Conservation (phyloP, 768 basidiomycete genomes). For the Austroboletus eburneus region DNA sequence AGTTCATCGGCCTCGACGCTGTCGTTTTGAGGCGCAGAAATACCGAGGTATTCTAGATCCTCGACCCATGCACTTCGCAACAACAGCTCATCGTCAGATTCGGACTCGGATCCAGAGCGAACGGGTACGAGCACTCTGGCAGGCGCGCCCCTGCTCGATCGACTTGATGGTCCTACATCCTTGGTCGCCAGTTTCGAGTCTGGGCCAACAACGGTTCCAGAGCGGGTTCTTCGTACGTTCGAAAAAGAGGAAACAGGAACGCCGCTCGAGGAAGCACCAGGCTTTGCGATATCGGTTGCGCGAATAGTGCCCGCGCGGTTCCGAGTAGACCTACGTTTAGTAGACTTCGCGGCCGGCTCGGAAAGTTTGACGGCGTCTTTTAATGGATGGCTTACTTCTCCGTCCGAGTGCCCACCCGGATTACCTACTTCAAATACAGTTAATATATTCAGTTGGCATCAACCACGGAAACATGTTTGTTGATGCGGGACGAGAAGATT, state of each 20-base stretch:
- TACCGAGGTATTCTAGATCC: slow-evolving; percentile 21
- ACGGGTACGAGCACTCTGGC: background rate
- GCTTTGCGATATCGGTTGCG: slow-evolving; percentile 40
- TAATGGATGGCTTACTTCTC: slow-evolving; percentile 7
- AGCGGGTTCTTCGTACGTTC: slow-evolving; percentile 41
- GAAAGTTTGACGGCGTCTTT: slow-evolving; percentile 8
- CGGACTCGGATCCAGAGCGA: slow-evolving; percentile 9
- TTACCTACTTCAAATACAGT: slow-evolving; percentile 11
- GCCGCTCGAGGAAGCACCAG: slow-evolving; percentile 5
- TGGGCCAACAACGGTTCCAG: slow-evolving; percentile 43
- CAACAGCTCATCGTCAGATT: slow-evolving; percentile 24
- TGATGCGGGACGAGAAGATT: background rate
- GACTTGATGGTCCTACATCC: background rate
- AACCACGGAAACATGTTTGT: background rate
- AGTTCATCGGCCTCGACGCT: slow-evolving; percentile 23
- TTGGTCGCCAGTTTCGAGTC: slow-evolving; percentile 21
- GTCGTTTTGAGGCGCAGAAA: slow-evolving; percentile 1
- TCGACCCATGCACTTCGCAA: slow-evolving; percentile 20
- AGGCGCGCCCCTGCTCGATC: background rate
- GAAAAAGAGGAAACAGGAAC: slow-evolving; percentile 1
- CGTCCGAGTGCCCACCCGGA: slow-evolving; percentile 7
- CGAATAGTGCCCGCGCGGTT: slow-evolving; percentile 50
- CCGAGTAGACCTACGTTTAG: slow-evolving; percentile 14
- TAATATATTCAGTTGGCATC: background rate
- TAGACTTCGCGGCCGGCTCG: slow-evolving; percentile 6